A percentile compares a stretch with the other conserved stretches of the same genome.
These are phyloP conservation scores for Cyberlindnera samutprakarnensis DNA, from an alignment of 805 yeast genomes.

Conservation along the genomic window DNA sequence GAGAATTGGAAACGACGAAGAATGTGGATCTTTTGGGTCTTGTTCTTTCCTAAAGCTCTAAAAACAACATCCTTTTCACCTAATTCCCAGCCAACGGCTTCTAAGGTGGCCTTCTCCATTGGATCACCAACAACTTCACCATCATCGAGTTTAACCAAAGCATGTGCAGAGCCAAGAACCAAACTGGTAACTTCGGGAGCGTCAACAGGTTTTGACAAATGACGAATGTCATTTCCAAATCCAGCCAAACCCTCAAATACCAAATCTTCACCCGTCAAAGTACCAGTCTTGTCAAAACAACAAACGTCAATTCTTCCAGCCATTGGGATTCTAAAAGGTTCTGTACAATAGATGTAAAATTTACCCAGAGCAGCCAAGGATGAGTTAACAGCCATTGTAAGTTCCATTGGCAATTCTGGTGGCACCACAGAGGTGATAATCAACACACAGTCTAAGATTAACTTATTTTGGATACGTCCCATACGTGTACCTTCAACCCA, in stretches of 20 bases:
- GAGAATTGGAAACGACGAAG: slow-evolving; percentile 95
- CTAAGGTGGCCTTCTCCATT: slow-evolving; percentile 94
- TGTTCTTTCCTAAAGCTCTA: slow-evolving; percentile 27
- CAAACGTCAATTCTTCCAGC: slow-evolving; percentile 98
- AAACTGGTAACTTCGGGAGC: slow-evolving; percentile 64
- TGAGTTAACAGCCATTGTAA: slow-evolving; percentile 95
- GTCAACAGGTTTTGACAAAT: slow-evolving; percentile 45
- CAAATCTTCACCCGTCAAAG: slow-evolving; percentile 93
- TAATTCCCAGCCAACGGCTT: slow-evolving; percentile 80
- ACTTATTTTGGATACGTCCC: slow-evolving; percentile 92
- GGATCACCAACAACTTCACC: slow-evolving; percentile 99
- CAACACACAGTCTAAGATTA: slow-evolving; percentile 90
- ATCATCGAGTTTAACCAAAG: slow-evolving; percentile 86
- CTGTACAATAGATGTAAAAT: slow-evolving; percentile 90
- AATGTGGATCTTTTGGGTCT: slow-evolving; percentile 50
- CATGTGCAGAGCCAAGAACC: slow-evolving; percentile 93
- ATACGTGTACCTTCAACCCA: slow-evolving; percentile 96
- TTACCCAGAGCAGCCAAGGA: slow-evolving; percentile 85
- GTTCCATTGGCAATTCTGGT: slow-evolving; percentile 98
- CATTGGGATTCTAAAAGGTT: slow-evolving; percentile 94
- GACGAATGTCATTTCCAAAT: slow-evolving; percentile 44
- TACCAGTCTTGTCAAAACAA: slow-evolving; percentile 98
- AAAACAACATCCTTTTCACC: slow-evolving; percentile 67
- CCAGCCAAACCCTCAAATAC: slow-evolving; percentile 97
- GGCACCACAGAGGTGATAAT: slow-evolving; percentile 97